phyloP scores from a whole-genome alignment of 257 asterid species.

The Penstemon newberryi region DNA sequence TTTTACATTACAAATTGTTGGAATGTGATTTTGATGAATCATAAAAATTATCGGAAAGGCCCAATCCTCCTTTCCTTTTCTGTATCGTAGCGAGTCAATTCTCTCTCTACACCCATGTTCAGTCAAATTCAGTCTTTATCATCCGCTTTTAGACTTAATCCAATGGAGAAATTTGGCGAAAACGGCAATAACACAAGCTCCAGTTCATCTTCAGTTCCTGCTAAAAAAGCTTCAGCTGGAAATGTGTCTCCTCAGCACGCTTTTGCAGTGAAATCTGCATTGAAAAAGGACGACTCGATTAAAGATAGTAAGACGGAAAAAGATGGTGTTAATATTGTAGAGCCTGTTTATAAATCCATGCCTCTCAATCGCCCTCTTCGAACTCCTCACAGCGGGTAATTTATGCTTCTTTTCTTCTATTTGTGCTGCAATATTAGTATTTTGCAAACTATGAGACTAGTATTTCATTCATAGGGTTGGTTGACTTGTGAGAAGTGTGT shows the following conservation, averaged over 20 bases:
- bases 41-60: too few species aligned
- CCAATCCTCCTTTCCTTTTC: too few species aligned
- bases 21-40: too few species aligned
- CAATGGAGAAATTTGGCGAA: slow-evolving; percentile 37
- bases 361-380: slow-evolving; percentile 73
- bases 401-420: background rate
- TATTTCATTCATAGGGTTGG: too few species aligned
- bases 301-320: slow-evolving; percentile 15
- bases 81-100: too few species aligned
- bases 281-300: slow-evolving; percentile 30
- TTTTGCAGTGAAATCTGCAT: slow-evolving; percentile 30
- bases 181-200: slow-evolving; percentile 22
- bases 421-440: too few species aligned
- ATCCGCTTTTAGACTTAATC: slow-evolving; percentile 3
- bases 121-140: background rate
- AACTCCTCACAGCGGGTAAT: slow-evolving; percentile 98
- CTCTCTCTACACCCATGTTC: slow-evolving; percentile 7
- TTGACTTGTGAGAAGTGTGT: too few species aligned
- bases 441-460: too few species aligned
- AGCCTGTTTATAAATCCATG: slow-evolving; percentile 71
- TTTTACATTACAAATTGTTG: too few species aligned
- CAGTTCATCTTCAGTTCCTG: slow-evolving; percentile 21
- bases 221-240: slow-evolving; percentile 26
- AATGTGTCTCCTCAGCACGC: slow-evolving; percentile 29
- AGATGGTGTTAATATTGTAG: slow-evolving; percentile 26